Base-by-base conservation (phyloP, 257 asterid species). In the Salvia miltiorrhiza region DNA sequence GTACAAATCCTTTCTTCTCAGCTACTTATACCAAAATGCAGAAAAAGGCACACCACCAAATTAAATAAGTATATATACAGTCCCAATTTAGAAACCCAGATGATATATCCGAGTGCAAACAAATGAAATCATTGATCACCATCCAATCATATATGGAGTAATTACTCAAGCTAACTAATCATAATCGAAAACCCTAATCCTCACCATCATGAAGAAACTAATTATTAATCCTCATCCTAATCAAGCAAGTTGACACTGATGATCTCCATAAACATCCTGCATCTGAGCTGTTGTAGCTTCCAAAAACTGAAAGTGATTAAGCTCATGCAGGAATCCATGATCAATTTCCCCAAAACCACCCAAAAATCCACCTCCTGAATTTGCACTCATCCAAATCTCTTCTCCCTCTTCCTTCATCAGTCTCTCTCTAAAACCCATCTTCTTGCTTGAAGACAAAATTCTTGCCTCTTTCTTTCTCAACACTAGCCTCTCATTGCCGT, bases 321-420 rank as follows among this genome's bases (percentile, higher is more conserved):
- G 54, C 37, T 87, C 88, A 9, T 81, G 86, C 88, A 86, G 69
- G 71, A 87, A 86, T 5, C 87, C 93, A 52, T n/a, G n/a, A n/a
- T 82, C 89, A 54, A 77, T 73, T 39, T 88, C 95, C 21, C 65
- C 61, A 72, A 88, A 86, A 43, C 84, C 87, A 40, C 90, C 84
- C 79, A 91, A 79, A 57, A 84, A 89, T 1, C 93, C 92, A 39
- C 82, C 96, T 1, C 89, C 91, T 1, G 86, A 79, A 67, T 91
- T 79, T 4, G 91, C 92, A 68, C 74, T 72, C 0, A 78, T 79
- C 92, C 96, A 84, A 10, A 87, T 89, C 56, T 92, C 96, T 49
- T 92, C 96, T 72, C 83, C 96, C 5, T 61, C 67, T 21, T 83
- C 96, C 44, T 89, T n/a, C n/a, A n/a, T 89, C 5, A 86, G 79